These are phyloP conservation scores for Botryosphaeria agaves DNA, from an alignment of 2,329 filamentous ascomycete genomes.

Conservation along the genomic window DNA sequence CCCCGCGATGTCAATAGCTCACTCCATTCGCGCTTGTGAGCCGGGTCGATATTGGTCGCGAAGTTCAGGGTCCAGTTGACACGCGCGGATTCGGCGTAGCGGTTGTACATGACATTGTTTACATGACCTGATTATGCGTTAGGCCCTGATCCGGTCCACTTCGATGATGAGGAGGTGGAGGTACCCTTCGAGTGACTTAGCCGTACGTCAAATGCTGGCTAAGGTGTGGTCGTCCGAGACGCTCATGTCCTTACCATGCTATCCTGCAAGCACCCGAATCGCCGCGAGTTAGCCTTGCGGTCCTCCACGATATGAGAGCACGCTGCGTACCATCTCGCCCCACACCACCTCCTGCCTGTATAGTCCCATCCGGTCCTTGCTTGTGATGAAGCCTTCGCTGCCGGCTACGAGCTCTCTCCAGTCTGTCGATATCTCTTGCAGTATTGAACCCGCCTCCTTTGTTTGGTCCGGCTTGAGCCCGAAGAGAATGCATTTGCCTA, in stretches of 20 bases:
- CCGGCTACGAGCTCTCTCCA: conserved; percentile 60
- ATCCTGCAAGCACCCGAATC: conserved; percentile 19
- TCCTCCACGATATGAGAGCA: conserved; percentile 5
- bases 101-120: conserved; percentile 72
- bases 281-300: conserved; percentile 6
- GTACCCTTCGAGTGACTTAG: conserved; percentile 6
- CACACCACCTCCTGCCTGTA: conserved; percentile 53
- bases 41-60: conserved; percentile 42
- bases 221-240: too few species aligned
- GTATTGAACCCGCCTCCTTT: conserved; percentile 38
- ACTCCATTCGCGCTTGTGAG: conserved; percentile 45
- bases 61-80: conserved; percentile 65
- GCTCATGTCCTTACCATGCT: conserved; percentile 41
- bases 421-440: conserved; percentile 41
- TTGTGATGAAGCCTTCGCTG: conserved; percentile 58
- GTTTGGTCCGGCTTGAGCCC: conserved; percentile 45
- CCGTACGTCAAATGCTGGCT: conserved; percentile 6
- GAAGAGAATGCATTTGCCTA: conserved; percentile 62
- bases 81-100: conserved; percentile 67
- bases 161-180: not conserved
- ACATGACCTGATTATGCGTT: conserved; percentile 46
- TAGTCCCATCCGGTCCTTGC: conserved; percentile 41
- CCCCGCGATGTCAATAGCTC: conserved; percentile 49
- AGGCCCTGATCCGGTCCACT: too few species aligned
- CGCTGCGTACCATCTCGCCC: conserved; percentile 57